Evolutionary conservation across 192 early-diverging fungal genomes (phyloP).

Genomic region (Backusella morwellensis): DNA sequence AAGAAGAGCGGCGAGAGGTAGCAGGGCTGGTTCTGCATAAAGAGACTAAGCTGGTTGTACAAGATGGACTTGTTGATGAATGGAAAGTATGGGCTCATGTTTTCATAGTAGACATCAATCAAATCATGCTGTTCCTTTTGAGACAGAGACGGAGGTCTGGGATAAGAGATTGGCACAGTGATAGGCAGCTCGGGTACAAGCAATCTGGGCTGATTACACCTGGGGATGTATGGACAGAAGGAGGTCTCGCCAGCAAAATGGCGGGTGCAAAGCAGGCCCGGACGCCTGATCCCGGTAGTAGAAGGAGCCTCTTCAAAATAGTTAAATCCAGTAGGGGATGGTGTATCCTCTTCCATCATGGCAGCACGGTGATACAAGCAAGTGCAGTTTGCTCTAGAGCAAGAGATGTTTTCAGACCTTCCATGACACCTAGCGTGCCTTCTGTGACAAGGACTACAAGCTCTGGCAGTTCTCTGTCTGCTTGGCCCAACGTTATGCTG

Average conservation of each 20-base stretch:
- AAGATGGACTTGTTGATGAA: not conserved
- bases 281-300: not conserved
- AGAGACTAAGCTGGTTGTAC: not conserved
- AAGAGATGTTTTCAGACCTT: not conserved
- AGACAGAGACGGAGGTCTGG: not conserved
- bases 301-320: not conserved
- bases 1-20: not conserved
- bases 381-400: not conserved
- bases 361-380: not conserved
- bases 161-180: not conserved
- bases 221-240: not conserved
- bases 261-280: not conserved
- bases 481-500: not conserved
- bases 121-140: not conserved
- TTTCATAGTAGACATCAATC: not conserved
- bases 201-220: not conserved
- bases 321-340: not conserved
- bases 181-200: not conserved
- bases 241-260: not conserved
- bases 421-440: not conserved
- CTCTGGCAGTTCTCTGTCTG: not conserved
- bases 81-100: not conserved
- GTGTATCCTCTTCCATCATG: not conserved
- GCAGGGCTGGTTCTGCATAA: not conserved
- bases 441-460: not conserved